Percentiles rank a stretch among this genome's conserved stretches.
phyloP scores from a whole-genome alignment of 805 yeast genomes.

The Wickerhamomyces ciferrii region DNA sequence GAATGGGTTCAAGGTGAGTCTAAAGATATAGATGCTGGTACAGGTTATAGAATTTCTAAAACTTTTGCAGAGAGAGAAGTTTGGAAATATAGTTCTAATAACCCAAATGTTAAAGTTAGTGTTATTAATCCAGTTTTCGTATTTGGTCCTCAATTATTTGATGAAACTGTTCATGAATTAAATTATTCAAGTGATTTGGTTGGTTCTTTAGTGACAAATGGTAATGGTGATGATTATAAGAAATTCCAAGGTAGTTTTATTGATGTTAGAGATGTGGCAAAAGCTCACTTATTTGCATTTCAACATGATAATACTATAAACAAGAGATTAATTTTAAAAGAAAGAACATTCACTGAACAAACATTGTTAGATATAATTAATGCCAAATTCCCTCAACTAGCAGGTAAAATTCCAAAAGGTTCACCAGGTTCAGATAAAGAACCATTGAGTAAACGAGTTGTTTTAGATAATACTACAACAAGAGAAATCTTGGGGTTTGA shows the following conservation, averaged over 20 bases:
- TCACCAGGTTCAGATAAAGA: slow-evolving; percentile 17
- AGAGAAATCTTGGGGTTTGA: slow-evolving; percentile 5
- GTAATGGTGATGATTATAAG: slow-evolving; percentile 19
- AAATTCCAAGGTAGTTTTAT: slow-evolving; percentile 1
- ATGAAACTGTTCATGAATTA: slow-evolving; percentile 19
- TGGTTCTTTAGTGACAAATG: slow-evolving; percentile 22
- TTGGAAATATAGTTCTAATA: slow-evolving; percentile 39
- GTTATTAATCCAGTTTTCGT: slow-evolving; percentile 34
- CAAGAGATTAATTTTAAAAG: slow-evolving; percentile 21
- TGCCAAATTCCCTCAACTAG: slow-evolving; percentile 30
- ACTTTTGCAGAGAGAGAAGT: slow-evolving; percentile 45
- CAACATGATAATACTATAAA: slow-evolving; percentile 20
- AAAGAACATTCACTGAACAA: slow-evolving; percentile 9
- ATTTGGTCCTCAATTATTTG: slow-evolving; percentile 41
- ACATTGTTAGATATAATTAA: slow-evolving; percentile 14
- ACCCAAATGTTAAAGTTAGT: slow-evolving; percentile 27
- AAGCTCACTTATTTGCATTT: slow-evolving; percentile 44
- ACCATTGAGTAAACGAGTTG: slow-evolving; percentile 47
- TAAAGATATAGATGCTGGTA: slow-evolving; percentile 1
- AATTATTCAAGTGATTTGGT: neutral
- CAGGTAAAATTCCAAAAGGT: slow-evolving; percentile 34
- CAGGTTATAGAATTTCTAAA: slow-evolving; percentile 38
- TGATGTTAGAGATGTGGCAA: slow-evolving; percentile 53
- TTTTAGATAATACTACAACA: neutral
- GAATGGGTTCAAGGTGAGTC: slow-evolving; percentile 22